Evolutionary conservation across 192 early-diverging fungal genomes (phyloP), one percentile per base, ranked within the genome.

Genomic region (Coemansia guatemalensis): DNA sequence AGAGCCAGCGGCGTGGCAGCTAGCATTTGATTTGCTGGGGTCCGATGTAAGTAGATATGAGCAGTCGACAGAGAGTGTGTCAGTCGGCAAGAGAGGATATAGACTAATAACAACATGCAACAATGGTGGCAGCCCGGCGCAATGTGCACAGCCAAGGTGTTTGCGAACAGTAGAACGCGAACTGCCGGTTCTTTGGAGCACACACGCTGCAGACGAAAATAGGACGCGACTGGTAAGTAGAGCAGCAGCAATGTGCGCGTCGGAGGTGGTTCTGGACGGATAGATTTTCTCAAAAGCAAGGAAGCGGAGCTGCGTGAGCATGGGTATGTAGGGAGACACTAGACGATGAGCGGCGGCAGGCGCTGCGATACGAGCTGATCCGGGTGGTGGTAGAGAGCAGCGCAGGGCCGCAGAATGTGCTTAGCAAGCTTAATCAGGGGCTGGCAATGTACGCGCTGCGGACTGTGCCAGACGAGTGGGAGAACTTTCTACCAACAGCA

Each of bases 141-240:
- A 9, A 22, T 52, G 50, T 7, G 17, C 17, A 8, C 21, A 21
- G 50, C 48, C n/a, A n/a, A 32, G 8, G 30, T 8, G 8, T 3
- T 32, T 32, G 3, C 30, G 30, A 4, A 21, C 21, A 9, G 23
- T 24, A 39, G 44, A 73, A 67, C 33, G 62, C 50, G 53, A 79
- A 67, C 29, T 79, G 77, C 44, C 77, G 77, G 48, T 79, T 79
- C 53, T 79, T 64, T 64, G 77, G 77, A 5, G 77, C 77, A 2
- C 77, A 79, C 53, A 79, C 77, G 17, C 53, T 79, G 25, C 77
- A 79, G 14, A 64, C 56, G 23, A 79, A 79, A 21, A 67, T 79
- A 32, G 50, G 64, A 11, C 66, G 60, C 21, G 77, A 79, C 68
- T 73, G 71, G 60, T 62, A 62, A 53, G 51, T 9, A 18, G 9